A percentile compares a stretch with the other conserved stretches of the same genome.
Conservation (phyloP, 1,139 yeast species). For the Geotrichum candidum region DNA sequence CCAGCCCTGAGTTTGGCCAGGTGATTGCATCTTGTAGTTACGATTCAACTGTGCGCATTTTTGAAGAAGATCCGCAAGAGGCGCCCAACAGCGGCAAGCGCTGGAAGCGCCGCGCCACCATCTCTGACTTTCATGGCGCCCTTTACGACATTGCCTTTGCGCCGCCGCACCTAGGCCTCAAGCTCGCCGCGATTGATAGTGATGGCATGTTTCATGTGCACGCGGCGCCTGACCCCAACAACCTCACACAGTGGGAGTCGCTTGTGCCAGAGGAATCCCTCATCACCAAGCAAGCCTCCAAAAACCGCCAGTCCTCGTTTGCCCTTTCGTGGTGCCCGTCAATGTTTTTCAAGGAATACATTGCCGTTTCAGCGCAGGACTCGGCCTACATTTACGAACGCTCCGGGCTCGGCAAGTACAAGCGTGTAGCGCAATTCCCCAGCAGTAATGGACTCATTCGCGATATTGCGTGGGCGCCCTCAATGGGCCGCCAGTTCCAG, state of each 20-base stretch:
- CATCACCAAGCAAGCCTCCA: slow-evolving; percentile 65
- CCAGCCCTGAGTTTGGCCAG: slow-evolving; percentile 89
- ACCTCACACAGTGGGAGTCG: slow-evolving; percentile 73
- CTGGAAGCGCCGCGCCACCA: slow-evolving; percentile 69
- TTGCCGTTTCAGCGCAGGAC: slow-evolving; percentile 81
- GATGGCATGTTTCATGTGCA: slow-evolving; percentile 85
- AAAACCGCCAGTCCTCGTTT: slow-evolving; percentile 80
- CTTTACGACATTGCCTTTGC: slow-evolving; percentile 86
- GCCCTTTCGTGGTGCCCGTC: slow-evolving; percentile 93
- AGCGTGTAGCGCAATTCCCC: slow-evolving; percentile 45
- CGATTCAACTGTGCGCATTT: slow-evolving; percentile 80
- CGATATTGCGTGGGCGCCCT: slow-evolving; percentile 94
- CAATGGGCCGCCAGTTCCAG: slow-evolving; percentile 87
- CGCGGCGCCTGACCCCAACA: slow-evolving; percentile 85
- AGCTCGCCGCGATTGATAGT: slow-evolving; percentile 81
- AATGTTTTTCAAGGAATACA: slow-evolving; percentile 70
- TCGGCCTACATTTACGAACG: slow-evolving; percentile 74
- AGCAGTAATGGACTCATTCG: slow-evolving; percentile 85
- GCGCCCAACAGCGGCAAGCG: slow-evolving; percentile 68
- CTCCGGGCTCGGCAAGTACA: slow-evolving; percentile 39
- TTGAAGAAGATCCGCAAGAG: slow-evolving; percentile 87
- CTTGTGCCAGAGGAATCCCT: slow-evolving; percentile 58
- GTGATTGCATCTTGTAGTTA: slow-evolving; percentile 82
- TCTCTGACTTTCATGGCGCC: slow-evolving; percentile 85
- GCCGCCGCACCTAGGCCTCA: slow-evolving; percentile 76